Percentiles rank a stretch among this genome's conserved stretches.
These are phyloP conservation scores for Citeromyces nyonsensis DNA, from an alignment of 805 yeast species.

Conservation along the genomic window DNA sequence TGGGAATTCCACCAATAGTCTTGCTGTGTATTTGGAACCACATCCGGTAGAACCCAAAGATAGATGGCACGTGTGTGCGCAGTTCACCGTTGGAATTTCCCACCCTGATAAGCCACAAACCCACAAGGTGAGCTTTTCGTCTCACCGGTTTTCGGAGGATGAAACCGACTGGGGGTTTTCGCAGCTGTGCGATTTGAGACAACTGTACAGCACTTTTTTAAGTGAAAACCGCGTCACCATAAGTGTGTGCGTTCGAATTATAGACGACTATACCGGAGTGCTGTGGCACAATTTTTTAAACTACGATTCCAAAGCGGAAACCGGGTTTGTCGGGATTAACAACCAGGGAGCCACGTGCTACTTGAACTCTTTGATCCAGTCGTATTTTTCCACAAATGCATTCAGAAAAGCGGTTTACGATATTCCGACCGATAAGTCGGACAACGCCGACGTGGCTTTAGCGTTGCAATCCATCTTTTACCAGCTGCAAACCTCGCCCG, in stretches of 20 bases:
- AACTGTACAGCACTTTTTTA: constrained; percentile 21
- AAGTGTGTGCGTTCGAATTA: constrained; percentile 60
- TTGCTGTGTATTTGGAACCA: constrained; percentile 77
- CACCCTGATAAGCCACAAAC: constrained; percentile 56
- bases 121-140: constrained; percentile 47
- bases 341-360: constrained; percentile 99
- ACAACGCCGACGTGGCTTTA: constrained; percentile 43
- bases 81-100: constrained; percentile 75
- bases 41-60: constrained; percentile 22
- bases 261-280: constrained; percentile 87
- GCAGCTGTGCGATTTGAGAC: constrained; percentile 45
- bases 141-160: constrained; percentile 59
- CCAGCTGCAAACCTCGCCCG: constrained; percentile 53
- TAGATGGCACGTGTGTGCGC: constrained; percentile 79
- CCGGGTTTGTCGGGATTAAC: constrained; percentile 85
- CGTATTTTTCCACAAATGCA: constrained; percentile 70
- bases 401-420: constrained; percentile 80
- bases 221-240: constrained; percentile 45
- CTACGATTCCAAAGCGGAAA: constrained; percentile 72
- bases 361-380: constrained; percentile 81
- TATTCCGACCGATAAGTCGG: constrained; percentile 63
- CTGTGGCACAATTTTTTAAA: constrained; percentile 81
- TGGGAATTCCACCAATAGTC: constrained; percentile 42
- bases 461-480: constrained; percentile 85
- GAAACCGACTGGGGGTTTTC: constrained; percentile 97